Evolutionary conservation across 2,329 filamentous ascomycete species (phyloP).

Genomic region (Corniculantispora saksenae): DNA sequence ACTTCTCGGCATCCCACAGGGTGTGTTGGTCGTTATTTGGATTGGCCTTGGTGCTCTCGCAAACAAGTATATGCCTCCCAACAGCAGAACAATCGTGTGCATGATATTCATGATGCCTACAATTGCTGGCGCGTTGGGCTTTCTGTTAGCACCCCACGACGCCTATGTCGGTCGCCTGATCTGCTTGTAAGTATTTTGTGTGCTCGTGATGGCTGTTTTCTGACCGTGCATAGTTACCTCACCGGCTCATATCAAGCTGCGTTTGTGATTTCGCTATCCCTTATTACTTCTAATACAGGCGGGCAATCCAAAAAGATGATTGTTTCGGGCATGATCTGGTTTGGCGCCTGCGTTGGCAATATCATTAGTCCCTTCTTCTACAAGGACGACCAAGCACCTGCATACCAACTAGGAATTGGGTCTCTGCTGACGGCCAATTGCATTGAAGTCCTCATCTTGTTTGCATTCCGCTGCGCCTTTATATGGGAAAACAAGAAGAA

Average conservation of each 20-base stretch:
- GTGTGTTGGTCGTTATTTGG: slow-evolving; percentile 38
- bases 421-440: slow-evolving; percentile 44
- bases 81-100: slow-evolving; percentile 55
- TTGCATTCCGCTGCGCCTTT: slow-evolving; percentile 40
- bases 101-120: slow-evolving; percentile 60
- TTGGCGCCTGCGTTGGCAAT: slow-evolving; percentile 62
- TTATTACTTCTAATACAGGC: slow-evolving; percentile 51
- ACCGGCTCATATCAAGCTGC: slow-evolving; percentile 42
- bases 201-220: background rate
- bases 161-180: slow-evolving; percentile 56
- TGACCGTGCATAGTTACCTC: slow-evolving; percentile 28
- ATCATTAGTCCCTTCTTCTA: slow-evolving; percentile 66
- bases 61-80: slow-evolving; percentile 41
- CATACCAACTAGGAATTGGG: slow-evolving; percentile 42
- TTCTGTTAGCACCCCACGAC: slow-evolving; percentile 52
- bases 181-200: slow-evolving; percentile 44
- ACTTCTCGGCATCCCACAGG: slow-evolving; percentile 41
- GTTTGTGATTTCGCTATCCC: slow-evolving; percentile 42
- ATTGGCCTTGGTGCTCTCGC: slow-evolving; percentile 43
- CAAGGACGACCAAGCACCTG: slow-evolving; percentile 50
- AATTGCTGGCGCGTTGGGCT: slow-evolving; percentile 58
- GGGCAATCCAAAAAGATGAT: slow-evolving; percentile 66
- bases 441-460: slow-evolving; percentile 39
- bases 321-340: slow-evolving; percentile 61
- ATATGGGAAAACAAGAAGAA: slow-evolving; percentile 42